Conservation (phyloP, 1,139 yeast species). For the Geotrichum citri-aurantii region DNA sequence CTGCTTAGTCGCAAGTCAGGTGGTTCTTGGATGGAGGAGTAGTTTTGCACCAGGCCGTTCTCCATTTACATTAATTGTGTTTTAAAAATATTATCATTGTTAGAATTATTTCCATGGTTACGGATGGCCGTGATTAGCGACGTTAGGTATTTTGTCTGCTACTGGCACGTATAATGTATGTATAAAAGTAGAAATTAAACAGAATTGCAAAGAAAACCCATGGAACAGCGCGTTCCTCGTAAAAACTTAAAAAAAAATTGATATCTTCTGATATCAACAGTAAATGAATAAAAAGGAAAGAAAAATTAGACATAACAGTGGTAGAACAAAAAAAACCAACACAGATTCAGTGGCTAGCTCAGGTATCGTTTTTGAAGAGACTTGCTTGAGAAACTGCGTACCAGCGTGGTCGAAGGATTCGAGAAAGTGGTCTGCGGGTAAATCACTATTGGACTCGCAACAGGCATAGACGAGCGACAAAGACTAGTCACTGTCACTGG, state of each 20-base stretch:
- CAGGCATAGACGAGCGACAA: not conserved
- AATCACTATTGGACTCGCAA: not conserved
- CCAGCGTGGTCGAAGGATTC: not conserved
- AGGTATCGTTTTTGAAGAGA: not conserved
- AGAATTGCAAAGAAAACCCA: not conserved
- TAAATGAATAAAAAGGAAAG: not conserved
- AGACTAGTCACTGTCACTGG: not conserved
- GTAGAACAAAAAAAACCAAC: not conserved
- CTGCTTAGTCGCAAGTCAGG: not conserved
- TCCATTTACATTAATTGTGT: not conserved
- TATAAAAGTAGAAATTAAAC: not conserved
- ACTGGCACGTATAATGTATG: not conserved
- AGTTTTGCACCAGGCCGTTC: too few relatives aligned
- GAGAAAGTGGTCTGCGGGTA: constrained; percentile 4
- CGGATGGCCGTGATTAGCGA: not conserved
- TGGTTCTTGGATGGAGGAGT: not conserved
- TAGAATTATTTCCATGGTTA: too few relatives aligned
- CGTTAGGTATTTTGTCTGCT: not conserved
- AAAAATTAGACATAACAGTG: not conserved
- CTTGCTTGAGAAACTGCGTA: not conserved
- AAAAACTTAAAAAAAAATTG: not conserved
- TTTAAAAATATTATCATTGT: too few relatives aligned
- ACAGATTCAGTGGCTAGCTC: not conserved
- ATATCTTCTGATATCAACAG: not conserved
- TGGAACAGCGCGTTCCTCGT: not conserved